Conservation (phyloP, 2,329 filamentous ascomycete genomes). For the Aspergillus sp. region DNA sequence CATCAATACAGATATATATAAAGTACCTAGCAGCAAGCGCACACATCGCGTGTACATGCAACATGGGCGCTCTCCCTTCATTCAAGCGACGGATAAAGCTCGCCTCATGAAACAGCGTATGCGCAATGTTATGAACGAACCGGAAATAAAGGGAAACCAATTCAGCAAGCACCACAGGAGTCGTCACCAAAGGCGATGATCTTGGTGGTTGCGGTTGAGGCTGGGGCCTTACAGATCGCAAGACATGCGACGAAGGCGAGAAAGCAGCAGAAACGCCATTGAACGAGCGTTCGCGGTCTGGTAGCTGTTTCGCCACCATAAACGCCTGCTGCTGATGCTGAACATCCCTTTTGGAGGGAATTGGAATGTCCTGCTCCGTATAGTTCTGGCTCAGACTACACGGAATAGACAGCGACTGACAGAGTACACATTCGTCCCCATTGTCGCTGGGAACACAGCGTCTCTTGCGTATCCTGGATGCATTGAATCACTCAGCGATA, state of each 20-base stretch:
- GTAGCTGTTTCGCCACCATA: not conserved
- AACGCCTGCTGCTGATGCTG: not conserved
- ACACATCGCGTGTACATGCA: slow-evolving; percentile 15
- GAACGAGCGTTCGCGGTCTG: not conserved
- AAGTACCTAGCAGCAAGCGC: slow-evolving; percentile 15
- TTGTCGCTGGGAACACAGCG: slow-evolving; percentile 9
- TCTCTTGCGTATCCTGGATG: slow-evolving; percentile 8
- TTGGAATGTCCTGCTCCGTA: not conserved
- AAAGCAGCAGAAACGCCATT: not conserved
- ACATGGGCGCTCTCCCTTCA: slow-evolving; percentile 9
- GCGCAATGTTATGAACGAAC: slow-evolving; percentile 16
- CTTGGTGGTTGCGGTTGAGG: not conserved
- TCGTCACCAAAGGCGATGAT: slow-evolving; percentile 1
- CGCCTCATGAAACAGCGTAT: slow-evolving; percentile 15
- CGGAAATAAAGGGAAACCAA: slow-evolving; percentile 14
- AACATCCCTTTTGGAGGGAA: not conserved
- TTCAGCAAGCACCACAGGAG: slow-evolving; percentile 7
- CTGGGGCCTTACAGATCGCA: not conserved
- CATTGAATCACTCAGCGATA: too few relatives aligned
- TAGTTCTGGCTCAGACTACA: slow-evolving; percentile 7
- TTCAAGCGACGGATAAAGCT: slow-evolving; percentile 12
- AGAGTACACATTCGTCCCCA: slow-evolving; percentile 9
- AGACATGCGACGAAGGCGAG: not conserved
- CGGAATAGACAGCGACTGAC: slow-evolving; percentile 7
- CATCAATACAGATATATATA: not conserved